A percentile compares a stretch with the other conserved stretches of the same genome.
phyloP scores from a whole-genome alignment of 208 protist species.

The Trypanosoma lewisi region DNA sequence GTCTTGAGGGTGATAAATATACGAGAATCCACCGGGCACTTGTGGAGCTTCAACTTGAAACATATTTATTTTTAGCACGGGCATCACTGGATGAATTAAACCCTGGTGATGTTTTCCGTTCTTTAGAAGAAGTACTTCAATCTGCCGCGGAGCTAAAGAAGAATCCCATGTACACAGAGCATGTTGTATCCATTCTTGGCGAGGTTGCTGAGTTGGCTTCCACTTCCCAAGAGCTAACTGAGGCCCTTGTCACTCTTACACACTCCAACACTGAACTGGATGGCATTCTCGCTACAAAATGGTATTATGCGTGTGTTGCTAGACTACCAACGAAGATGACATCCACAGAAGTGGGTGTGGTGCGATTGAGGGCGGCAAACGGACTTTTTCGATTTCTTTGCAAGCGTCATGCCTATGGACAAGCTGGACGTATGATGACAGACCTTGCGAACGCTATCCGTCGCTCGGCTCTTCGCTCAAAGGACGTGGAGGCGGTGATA shows the following conservation, averaged over 20 bases:
- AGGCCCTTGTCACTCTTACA: constrained; percentile 28
- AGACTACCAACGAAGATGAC: constrained; percentile 54
- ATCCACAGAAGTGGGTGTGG: constrained; percentile 39
- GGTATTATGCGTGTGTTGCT: constrained; percentile 64
- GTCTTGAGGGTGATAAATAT: neutral
- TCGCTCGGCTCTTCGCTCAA: constrained; percentile 41
- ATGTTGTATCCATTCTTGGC: constrained; percentile 32
- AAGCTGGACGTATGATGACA: constrained; percentile 71
- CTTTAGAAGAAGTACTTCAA: constrained; percentile 50
- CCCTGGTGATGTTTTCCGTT: constrained; percentile 45
- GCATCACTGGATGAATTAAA: constrained; percentile 36
- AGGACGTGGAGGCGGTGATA: constrained; percentile 36
- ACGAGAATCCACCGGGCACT: constrained; percentile 26
- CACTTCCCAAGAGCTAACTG: constrained; percentile 39
- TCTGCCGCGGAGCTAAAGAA: constrained; percentile 27
- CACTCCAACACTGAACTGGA: constrained; percentile 36
- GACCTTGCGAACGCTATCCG: constrained; percentile 66
- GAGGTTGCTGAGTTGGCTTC: constrained; percentile 48
- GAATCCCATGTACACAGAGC: constrained; percentile 32
- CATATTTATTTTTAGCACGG: constrained; percentile 49
- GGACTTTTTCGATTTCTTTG: constrained; percentile 76
- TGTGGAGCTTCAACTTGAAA: constrained; percentile 63
- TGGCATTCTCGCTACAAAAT: constrained; percentile 44
- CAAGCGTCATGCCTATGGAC: constrained; percentile 71
- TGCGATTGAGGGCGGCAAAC: constrained; percentile 52